Evolutionary conservation across 2,329 filamentous ascomycete species (phyloP), one percentile per base, ranked within the genome.

Genomic region (Zasmidium cellare): DNA sequence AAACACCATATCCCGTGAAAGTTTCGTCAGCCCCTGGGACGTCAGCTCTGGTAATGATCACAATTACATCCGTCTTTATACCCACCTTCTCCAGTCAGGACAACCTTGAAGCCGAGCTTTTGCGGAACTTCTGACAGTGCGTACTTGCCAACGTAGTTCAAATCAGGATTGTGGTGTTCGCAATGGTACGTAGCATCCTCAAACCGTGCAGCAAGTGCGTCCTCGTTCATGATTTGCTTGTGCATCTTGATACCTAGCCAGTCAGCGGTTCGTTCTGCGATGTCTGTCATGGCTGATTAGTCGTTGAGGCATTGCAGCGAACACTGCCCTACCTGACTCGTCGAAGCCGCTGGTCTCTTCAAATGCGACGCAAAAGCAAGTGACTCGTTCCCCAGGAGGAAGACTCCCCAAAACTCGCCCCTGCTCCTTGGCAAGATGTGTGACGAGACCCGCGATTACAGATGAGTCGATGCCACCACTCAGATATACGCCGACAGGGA

Each of bases 401-500:
- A 76, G 73, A 45, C 74, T 80, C 16, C 82, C 80, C n/a, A 83
- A 69, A 35, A 73, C 70, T 20, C 75, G 70, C n/a, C 78, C 75
- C 51, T 80, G 70, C 49, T 81, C 73, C 44, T 76, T 72, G n/a
- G 79, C 74, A 1, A 85, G 74, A 58, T 84, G 74, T 1, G 77
- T 78, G 2, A 80, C 78, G 64, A 86, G 84, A 2, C 84, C 83
- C 7, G 83, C 83, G 20, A 86, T 70, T 1, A 78, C 75, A 0
- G 82, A 85, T 0, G 81, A 84, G 65, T 86, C 83, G 50, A 86
- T 78, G 1, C 84, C 84, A 3, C 84, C 83, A 20, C 77, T 81
- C 0, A 86, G 71, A 56, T 83, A 85, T 52, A 86, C 72, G 1
- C 81, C 84, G 2, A 86, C 74, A 0, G 82, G 81, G 0, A 85